A percentile compares a stretch with the other conserved stretches of the same genome.
phyloP scores from a whole-genome alignment of 1,139 yeast species.

The Kodamaea sp. region DNA sequence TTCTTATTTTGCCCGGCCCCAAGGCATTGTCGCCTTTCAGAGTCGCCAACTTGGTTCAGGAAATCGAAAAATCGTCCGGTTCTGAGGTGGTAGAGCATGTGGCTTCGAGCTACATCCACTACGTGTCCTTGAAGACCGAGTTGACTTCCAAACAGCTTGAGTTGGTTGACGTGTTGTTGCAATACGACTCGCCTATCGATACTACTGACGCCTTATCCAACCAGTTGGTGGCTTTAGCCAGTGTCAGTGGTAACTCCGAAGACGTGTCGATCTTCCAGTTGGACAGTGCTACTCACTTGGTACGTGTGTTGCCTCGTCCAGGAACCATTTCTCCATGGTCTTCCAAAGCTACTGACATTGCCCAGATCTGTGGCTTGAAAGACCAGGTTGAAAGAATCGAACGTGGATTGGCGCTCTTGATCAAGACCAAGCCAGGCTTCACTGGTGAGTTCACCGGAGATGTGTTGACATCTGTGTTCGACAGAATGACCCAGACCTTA shows the following conservation, averaged over 20 bases:
- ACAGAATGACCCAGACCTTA: conserved; percentile 90
- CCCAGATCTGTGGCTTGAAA: conserved; percentile 82
- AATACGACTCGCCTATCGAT: conserved; percentile 74
- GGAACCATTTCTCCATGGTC: conserved; percentile 99
- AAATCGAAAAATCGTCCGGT: conserved; percentile 69
- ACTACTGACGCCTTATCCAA: conserved; percentile 47
- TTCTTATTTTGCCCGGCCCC: conserved; percentile 82
- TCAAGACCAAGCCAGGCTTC: conserved; percentile 65
- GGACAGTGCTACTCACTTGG: conserved; percentile 56
- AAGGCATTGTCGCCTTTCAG: conserved; percentile 87
- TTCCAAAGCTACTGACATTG: conserved; percentile 95
- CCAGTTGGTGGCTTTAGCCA: conserved; percentile 39
- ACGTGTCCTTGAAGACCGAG: conserved; percentile 57
- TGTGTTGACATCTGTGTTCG: conserved; percentile 73
- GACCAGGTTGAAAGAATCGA: conserved; percentile 78
- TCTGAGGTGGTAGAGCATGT: conserved; percentile 63
- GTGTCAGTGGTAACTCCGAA: conserved; percentile 35
- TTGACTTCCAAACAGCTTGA: conserved; percentile 34
- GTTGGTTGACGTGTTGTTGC: conserved; percentile 64
- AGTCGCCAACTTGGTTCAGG: conserved; percentile 68
- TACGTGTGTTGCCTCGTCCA: conserved; percentile 84
- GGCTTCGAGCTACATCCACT: conserved; percentile 78
- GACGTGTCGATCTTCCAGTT: conserved; percentile 22
- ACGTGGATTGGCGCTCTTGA: conserved; percentile 78
- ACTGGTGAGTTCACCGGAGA: conserved; percentile 30